Conservation (phyloP, 2,329 filamentous ascomycete species). For the Fusarium agapanthi region DNA sequence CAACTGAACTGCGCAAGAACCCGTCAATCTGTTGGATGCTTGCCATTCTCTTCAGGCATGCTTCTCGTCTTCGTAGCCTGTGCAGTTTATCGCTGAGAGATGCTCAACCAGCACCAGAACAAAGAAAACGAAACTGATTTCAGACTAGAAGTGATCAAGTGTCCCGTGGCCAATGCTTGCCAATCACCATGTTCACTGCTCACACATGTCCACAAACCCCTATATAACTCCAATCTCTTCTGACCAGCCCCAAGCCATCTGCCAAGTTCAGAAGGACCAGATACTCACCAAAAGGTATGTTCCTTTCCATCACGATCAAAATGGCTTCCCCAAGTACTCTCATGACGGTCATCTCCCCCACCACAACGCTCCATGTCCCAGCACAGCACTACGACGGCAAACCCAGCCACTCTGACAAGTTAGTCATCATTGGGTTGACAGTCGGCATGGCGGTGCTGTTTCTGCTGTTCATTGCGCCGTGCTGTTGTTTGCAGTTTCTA, state of each 20-base stretch:
- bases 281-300: neutral
- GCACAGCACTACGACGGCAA: neutral
- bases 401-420: neutral
- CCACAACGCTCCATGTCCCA: neutral
- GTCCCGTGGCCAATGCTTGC: neutral
- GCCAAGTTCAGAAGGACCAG: neutral
- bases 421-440: neutral
- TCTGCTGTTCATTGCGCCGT: constrained; percentile 18
- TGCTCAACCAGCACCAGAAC: neutral
- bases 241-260: neutral
- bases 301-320: neutral
- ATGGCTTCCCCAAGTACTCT: constrained; percentile 13
- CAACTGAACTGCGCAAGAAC: neutral
- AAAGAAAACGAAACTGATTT: neutral
- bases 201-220: neutral
- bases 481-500: constrained; percentile 1
- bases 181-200: neutral
- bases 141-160: accelerated
- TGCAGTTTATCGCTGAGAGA: neutral
- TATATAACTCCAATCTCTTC: neutral
- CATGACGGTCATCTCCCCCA: neutral
- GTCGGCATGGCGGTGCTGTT: neutral
- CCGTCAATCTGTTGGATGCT: neutral
- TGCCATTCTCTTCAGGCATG: neutral
- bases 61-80: neutral